Percentiles rank a stretch among this genome's conserved stretches.
Conservation (phyloP, 2,329 filamentous ascomycete genomes). For the Cladosporium velox region DNA sequence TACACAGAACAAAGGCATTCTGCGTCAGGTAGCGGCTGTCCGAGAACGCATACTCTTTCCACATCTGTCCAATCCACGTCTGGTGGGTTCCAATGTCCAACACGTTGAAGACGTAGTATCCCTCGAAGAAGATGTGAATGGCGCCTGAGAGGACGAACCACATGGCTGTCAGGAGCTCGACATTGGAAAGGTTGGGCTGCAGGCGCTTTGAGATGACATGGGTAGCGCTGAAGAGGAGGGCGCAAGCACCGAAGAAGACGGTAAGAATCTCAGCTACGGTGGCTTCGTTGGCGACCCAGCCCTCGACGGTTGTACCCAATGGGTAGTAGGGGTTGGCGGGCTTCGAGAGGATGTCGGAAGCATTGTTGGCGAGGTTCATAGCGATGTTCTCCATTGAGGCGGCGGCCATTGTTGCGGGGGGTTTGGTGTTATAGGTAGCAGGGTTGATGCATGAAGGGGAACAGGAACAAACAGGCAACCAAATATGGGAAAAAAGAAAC, state of each 20-base stretch:
- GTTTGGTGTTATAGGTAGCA: neutral
- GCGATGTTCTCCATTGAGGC: conserved; percentile 15
- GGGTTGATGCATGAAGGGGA: neutral
- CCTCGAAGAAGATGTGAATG: conserved; percentile 82
- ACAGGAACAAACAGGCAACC: neutral
- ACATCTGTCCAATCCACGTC: conserved; percentile 78
- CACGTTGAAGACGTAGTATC: conserved; percentile 76
- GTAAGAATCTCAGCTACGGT: conserved; percentile 60
- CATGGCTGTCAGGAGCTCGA: conserved; percentile 63
- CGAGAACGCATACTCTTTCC: conserved; percentile 88
- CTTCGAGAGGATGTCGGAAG: conserved; percentile 6
- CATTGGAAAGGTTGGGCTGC: conserved; percentile 54
- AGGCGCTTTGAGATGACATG: conserved; percentile 55
- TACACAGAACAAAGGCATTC: conserved; percentile 81
- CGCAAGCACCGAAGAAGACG: conserved; percentile 60
- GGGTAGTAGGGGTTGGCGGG: conserved; percentile 68
- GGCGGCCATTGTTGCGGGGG: conserved; percentile 11
- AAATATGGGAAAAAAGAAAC: neutral
- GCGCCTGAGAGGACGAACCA: conserved; percentile 76
- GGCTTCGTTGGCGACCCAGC: conserved; percentile 67
- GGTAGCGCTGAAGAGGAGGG: conserved; percentile 59
- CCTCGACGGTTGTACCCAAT: conserved; percentile 60
- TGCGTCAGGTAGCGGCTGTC: conserved; percentile 84
- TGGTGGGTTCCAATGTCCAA: conserved; percentile 65
- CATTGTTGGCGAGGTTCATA: conserved; percentile 10